Evolutionary conservation across 208 protist genomes (phyloP), one percentile per base, ranked within the genome.

Genomic region (Wallacemonas collosoma): DNA sequence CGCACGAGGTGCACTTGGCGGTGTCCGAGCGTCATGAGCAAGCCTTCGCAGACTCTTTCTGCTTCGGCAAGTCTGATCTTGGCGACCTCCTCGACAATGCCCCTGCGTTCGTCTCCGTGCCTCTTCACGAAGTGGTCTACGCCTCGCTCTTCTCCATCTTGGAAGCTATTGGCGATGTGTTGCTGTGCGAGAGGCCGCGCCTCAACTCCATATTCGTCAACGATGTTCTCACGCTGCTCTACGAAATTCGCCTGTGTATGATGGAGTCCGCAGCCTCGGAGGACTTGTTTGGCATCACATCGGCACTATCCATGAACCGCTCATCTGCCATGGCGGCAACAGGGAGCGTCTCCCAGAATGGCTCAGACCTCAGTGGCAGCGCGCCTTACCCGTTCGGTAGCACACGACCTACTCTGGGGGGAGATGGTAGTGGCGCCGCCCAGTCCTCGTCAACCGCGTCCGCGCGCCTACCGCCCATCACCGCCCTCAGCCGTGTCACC

Each of bases 11-110:
- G 50, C 64, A 58, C 35, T 58, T 35, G 6, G 9, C 41, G 8
- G 40, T 38, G n/a, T 57, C 64, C 5, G 76, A 85, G 58, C 69
- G 66, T 8, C 74, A 88, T 56, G 61, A 63, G n/a, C 63, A 71
- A 35, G 83, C 83, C 54, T 85, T 88, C n/a, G 71, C 78, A 3
- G 76, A 79, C 50, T 82, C 79, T 38, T 88, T 88, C 63, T 84
- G 83, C 58, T 65, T 72, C 50, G 79, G 76, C 72, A 79, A 77
- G 54, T 51, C 68, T 0, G 72, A 72, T 53, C 61, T 77, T 2
- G 60, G 60, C 6, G 60, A 26, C 8, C 72, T 77, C 54, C 64
- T 80, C 43, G 68, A 74, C 4, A 71, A 77, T 1, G 67, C 67
- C 0, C 53, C 72, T 38, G 64, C 77, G 43, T 83, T 74, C 9